Percentiles rank a stretch among this genome's conserved stretches.
Evolutionary conservation across 2,329 filamentous ascomycete genomes (phyloP).

Genomic region (Leptographium wingfieldii): DNA sequence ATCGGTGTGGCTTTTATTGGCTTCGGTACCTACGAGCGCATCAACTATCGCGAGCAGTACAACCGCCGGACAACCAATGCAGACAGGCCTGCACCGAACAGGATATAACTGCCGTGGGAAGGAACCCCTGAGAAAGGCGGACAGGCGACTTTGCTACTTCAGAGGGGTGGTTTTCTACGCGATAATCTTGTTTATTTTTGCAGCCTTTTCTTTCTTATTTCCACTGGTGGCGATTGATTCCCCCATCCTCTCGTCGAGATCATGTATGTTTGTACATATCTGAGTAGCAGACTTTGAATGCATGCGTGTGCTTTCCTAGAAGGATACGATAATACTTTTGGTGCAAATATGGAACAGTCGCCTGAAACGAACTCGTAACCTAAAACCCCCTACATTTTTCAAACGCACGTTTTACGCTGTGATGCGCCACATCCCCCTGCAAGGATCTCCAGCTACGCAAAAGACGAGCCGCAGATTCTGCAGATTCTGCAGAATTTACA

Average conservation of each 20-base stretch:
- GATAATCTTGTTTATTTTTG: background rate
- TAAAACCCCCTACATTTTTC: background rate
- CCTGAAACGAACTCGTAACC: background rate
- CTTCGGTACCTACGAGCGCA: constrained; percentile 53
- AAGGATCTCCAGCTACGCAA: background rate
- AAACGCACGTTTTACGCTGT: background rate
- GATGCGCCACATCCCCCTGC: background rate
- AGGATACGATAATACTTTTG: background rate
- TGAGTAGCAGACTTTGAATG: background rate
- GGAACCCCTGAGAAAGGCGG: background rate
- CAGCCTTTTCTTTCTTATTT: background rate
- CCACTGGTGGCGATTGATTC: background rate
- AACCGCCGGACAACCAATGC: constrained; percentile 34
- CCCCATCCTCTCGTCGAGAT: background rate
- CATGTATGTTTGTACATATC: background rate
- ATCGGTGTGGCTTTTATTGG: constrained; percentile 45
- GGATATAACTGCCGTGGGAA: constrained; percentile 16
- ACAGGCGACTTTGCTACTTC: background rate
- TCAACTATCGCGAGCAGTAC: constrained; percentile 53
- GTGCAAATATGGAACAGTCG: background rate
- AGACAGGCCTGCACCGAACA: constrained; percentile 19
- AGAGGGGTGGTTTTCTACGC: background rate
- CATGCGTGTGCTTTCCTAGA: background rate
- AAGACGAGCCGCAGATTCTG: background rate
- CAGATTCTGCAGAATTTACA: background rate